Evolutionary conservation across 768 basidiomycete genomes (phyloP), one percentile per base, ranked within the genome.

Genomic region (Inosperma sp.): DNA sequence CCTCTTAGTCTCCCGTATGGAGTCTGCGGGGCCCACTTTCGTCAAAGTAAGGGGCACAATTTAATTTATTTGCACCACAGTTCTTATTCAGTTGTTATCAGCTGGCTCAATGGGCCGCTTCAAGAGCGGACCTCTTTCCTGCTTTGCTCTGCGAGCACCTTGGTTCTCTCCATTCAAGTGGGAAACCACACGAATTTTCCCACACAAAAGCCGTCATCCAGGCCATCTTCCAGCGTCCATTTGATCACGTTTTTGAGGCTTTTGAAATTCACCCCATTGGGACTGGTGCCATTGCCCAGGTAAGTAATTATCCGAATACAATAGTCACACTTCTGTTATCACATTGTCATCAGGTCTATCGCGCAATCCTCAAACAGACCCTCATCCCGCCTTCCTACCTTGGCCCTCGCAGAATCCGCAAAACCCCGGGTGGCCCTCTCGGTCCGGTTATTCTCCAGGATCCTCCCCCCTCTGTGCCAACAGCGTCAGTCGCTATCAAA

Each of bases 41-140:
- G 90, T 90, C 67, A 99, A 99, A 82, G 92, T 88, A 60, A 49
- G 71, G n/a, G n/a, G n/a, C n/a, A n/a, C 33, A 19, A 35, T 40
- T 16, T 26, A 25, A 19, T 35, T 25, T 31, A 55, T 10, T 49
- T n/a, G 39, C 33, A 27, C 54, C 12, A 40, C 39, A 47, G 26
- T 17, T 44, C 49, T 42, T 48, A 40, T 62, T 29, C 63, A 47
- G 48, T 52, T 47, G 40, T 57, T 34, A 33, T 42, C 64, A 94
- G 93, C 79, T 99, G 49, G 88, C 93, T 4, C 96, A 99, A 79
- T 99, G 96, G 96, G 96, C 96, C 6, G 96, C 88, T 12, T 93
- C 94, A 13, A 81, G 96, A 29, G 88, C 86, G 33, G 96, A 99
- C 67, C 74, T 99, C 3, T 98, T 99, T 69, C 92, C 96, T 3